Evolutionary conservation across 768 basidiomycete genomes (phyloP), one percentile per base, ranked within the genome.

Genomic region (Crepidotus variabilis): DNA sequence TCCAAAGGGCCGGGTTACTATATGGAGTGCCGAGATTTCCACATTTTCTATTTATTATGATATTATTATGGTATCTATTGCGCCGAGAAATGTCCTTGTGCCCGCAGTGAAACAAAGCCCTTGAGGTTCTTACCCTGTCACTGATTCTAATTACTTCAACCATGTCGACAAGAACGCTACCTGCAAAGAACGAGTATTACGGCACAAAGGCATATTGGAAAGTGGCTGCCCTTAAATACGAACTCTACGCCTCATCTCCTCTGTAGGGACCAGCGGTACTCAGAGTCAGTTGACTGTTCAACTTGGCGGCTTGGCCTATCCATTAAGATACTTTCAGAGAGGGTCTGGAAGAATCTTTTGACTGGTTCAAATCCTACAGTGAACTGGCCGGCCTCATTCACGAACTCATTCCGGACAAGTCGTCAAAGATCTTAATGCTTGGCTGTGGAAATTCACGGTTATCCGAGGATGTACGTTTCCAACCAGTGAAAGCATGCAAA

Each of bases 291-390:
- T 35, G 46, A 51, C 32, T 18, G 21, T 28, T 56, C 36, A 9
- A 14, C 11, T 50, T 32, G 35, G 13, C 43, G 18, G 33, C 51
- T 23, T 47, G 51, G 33, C 16, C 57, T 56, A 49, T 18, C 24
- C 55, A 43, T 22, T n/a, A n/a, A 43, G 56, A 45, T 47, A 33
- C 34, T 51, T 53, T 55, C 61, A 90, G 88, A 63, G 85, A 88
- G 68, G 65, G 75, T 4, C 73, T 78, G 16, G 81, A 82, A n/a
- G 72, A 72, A 3, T 74, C 80, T 6, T 92, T 89, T 59, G 92
- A 94, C 71, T 94, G 92, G 92, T 92, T 92, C 75, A 92, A 91
- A 67, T 83, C 85, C 8, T 94, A 92, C 63, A 67, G 69, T 1
- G 90, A 94, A 55, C 74, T 94, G n/a, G 78, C 85, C 6, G 69